These are phyloP conservation scores for Paramecium sexaurelia DNA, from an alignment of 73 alveolate species.

Conservation along the genomic window DNA sequence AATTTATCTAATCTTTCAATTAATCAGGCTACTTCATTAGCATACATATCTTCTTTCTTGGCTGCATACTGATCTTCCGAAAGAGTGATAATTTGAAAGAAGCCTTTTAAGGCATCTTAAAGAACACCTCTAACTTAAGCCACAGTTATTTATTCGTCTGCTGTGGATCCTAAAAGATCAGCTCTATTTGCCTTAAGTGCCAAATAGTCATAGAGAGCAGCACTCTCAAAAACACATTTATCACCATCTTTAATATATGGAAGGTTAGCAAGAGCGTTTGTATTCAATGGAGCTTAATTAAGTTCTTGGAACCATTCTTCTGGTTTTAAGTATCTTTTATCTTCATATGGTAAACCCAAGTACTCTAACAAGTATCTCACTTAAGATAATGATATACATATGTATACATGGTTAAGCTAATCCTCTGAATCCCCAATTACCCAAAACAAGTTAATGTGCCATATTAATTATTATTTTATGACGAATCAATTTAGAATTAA, in stretches of 20 bases:
- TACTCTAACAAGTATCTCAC: slow-evolving; percentile 30
- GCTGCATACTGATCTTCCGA: slow-evolving; percentile 23
- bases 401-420: slow-evolving; percentile 55
- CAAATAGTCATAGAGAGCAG: slow-evolving; percentile 56
- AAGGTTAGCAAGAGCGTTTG: slow-evolving; percentile 39
- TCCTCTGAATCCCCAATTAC: slow-evolving; percentile 71
- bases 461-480: not conserved
- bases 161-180: slow-evolving; percentile 52
- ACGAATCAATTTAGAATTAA: not conserved
- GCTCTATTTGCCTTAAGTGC: slow-evolving; percentile 64
- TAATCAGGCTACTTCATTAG: not conserved
- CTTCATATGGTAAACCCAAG: slow-evolving; percentile 43
- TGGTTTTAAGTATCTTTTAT: slow-evolving; percentile 13
- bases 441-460: slow-evolving; percentile 56
- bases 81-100: not conserved
- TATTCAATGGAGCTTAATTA: not conserved
- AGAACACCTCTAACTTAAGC: slow-evolving; percentile 55
- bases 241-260: slow-evolving; percentile 69
- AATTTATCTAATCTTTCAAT: slow-evolving; percentile 35
- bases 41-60: not conserved
- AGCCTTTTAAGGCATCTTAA: slow-evolving; percentile 9
- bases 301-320: slow-evolving; percentile 36
- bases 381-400: not conserved
- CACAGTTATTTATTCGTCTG: slow-evolving; percentile 54
- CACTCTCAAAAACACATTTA: slow-evolving; percentile 51